Evolutionary conservation across 768 basidiomycete genomes (phyloP).

Genomic region (Lyophyllum semitale): DNA sequence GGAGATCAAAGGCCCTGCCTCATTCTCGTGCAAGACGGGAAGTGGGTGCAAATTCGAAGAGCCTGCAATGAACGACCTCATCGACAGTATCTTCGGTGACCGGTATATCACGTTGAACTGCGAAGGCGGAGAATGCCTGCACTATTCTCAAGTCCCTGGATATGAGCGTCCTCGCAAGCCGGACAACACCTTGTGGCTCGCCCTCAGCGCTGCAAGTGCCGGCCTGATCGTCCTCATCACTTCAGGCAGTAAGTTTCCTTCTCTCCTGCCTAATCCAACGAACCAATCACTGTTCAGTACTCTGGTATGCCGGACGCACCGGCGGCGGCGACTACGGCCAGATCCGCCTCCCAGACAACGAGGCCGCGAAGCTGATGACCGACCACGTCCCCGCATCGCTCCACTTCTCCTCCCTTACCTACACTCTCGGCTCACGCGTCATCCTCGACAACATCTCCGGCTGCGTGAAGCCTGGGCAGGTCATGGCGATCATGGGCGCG

Average conservation of each 20-base stretch:
- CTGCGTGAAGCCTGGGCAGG: constrained; percentile 81
- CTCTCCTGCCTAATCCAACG: not conserved
- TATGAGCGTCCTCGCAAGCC: constrained; percentile 85
- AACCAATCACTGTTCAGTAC: constrained; percentile 35
- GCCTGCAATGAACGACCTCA: constrained; percentile 94
- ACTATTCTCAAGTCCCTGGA: constrained; percentile 94
- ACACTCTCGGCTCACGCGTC: constrained; percentile 63
- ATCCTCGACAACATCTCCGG: constrained; percentile 87
- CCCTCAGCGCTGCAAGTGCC: constrained; percentile 80
- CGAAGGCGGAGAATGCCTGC: constrained; percentile 89
- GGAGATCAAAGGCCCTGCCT: constrained; percentile 88
- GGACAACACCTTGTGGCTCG: constrained; percentile 80
- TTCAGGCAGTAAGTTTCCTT: constrained; percentile 50
- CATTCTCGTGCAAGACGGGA: constrained; percentile 75
- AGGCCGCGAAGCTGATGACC: constrained; percentile 83
- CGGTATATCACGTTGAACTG: constrained; percentile 85
- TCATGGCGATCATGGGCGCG: constrained; percentile 96
- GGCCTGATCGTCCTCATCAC: constrained; percentile 72
- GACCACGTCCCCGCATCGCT: constrained; percentile 94
- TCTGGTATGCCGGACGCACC: constrained; percentile 91
- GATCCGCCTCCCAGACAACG: constrained; percentile 79
- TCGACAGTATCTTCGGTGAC: constrained; percentile 93
- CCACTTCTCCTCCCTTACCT: constrained; percentile 87
- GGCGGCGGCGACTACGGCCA: constrained; percentile 66
- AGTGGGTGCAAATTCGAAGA: constrained; percentile 90